These are phyloP conservation scores for Podospora pseudocomata DNA, from an alignment of 495 filamentous ascomycete species.

Conservation along the genomic window DNA sequence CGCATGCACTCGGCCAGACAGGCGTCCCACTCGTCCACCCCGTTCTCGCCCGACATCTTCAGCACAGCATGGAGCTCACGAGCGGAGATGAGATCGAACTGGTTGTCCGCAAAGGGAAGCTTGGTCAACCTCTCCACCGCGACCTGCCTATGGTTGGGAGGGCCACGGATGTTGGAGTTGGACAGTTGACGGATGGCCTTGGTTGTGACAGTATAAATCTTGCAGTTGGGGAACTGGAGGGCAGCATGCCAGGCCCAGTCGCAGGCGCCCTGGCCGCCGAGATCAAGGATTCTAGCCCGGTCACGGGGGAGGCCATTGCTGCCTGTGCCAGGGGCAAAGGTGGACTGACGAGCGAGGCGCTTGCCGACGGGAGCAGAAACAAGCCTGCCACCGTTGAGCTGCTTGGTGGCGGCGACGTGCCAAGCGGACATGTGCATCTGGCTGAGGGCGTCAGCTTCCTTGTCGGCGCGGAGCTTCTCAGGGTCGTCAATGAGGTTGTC, in stretches of 20 bases:
- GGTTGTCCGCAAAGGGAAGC: constrained; percentile 80
- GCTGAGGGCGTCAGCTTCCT: constrained; percentile 70
- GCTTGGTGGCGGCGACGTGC: constrained; percentile 73
- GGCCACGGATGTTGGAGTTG: constrained; percentile 70
- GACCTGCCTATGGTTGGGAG: constrained; percentile 79
- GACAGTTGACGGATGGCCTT: constrained; percentile 60
- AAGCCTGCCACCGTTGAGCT: constrained; percentile 75
- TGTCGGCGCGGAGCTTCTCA: constrained; percentile 65
- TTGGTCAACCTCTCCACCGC: constrained; percentile 68
- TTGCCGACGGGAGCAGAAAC: constrained; percentile 71
- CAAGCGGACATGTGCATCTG: constrained; percentile 74
- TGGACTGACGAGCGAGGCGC: constrained; percentile 50
- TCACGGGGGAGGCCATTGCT: constrained; percentile 42
- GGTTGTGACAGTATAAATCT: constrained; percentile 79
- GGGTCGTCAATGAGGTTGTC: constrained; percentile 51
- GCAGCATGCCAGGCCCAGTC: constrained; percentile 97
- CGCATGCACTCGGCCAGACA: constrained; percentile 83
- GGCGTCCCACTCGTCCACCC: constrained; percentile 80
- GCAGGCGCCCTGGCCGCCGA: constrained; percentile 77
- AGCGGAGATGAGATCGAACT: constrained; percentile 90
- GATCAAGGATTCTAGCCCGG: constrained; percentile 72
- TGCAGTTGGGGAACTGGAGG: constrained; percentile 73
- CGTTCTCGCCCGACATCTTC: constrained; percentile 60
- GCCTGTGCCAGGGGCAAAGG: constrained; percentile 39
- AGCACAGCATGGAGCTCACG: constrained; percentile 81